These are phyloP conservation scores for Saccharomycopsis amapae DNA, from an alignment of 805 yeast genomes.

Conservation along the genomic window DNA sequence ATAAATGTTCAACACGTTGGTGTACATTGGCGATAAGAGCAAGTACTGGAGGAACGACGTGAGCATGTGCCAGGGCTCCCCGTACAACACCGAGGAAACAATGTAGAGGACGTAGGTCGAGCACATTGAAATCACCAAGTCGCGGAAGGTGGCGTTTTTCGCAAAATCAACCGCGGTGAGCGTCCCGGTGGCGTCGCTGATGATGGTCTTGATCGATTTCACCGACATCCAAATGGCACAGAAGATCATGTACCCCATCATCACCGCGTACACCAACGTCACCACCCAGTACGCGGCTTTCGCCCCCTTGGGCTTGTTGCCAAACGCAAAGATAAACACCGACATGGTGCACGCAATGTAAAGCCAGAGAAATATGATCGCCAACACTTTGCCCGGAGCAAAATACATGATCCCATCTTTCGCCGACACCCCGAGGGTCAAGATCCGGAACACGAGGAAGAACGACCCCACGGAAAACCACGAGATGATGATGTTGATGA, in stretches of 20 bases:
- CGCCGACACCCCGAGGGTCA: conserved; percentile 44
- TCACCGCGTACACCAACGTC: conserved; percentile 49
- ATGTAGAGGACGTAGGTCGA: conserved; percentile 59
- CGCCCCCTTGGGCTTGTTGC: conserved; percentile 59
- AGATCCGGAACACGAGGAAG: conserved; percentile 54
- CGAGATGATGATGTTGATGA: conserved; percentile 45
- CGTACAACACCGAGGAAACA: conserved; percentile 48
- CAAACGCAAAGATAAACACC: conserved; percentile 56
- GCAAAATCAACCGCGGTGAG: conserved; percentile 44
- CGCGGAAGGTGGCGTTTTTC: conserved; percentile 38
- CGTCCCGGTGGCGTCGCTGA: conserved; percentile 20
- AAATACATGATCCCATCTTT: conserved; percentile 39
- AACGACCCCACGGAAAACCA: conserved; percentile 63
- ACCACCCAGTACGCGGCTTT: conserved; percentile 45
- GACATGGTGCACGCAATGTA: conserved; percentile 50
- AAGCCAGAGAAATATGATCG: conserved; percentile 47
- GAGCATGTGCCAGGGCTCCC: conserved; percentile 63
- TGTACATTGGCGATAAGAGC: conserved; percentile 45
- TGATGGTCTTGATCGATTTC: conserved; percentile 38
- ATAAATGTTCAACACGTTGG: conserved; percentile 53
- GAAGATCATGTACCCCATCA: conserved; percentile 52
- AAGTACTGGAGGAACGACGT: conserved; percentile 47
- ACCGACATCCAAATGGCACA: conserved; percentile 54
- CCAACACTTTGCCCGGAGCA: conserved; percentile 39
- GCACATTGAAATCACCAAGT: conserved; percentile 48